These are phyloP conservation scores for Fusarium lateritium DNA, from an alignment of 2,329 filamentous ascomycete species.

Conservation along the genomic window DNA sequence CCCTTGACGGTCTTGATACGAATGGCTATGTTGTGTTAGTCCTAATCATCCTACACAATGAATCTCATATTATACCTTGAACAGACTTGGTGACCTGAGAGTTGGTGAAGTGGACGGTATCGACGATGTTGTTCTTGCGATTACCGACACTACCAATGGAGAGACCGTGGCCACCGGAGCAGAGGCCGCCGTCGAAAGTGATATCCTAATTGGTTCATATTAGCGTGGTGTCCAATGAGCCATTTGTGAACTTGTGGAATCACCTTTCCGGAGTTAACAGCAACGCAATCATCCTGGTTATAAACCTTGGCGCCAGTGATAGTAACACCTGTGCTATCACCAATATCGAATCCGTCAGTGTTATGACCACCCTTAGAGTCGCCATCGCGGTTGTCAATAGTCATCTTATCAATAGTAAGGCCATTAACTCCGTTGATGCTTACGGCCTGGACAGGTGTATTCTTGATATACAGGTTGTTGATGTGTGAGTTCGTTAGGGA, in stretches of 20 bases:
- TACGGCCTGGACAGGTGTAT: constrained; percentile 59
- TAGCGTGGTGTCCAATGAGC: no score
- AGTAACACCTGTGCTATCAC: constrained; percentile 62
- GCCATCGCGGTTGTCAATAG: constrained; percentile 57
- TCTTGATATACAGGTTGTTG: constrained; percentile 56
- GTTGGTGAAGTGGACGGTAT: constrained; percentile 63
- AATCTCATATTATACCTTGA: constrained; percentile 56
- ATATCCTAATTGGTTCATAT: constrained; percentile 52
- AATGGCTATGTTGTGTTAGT: constrained; percentile 38
- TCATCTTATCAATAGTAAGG: constrained; percentile 55
- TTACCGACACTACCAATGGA: constrained; percentile 60
- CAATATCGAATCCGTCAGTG: constrained; percentile 72
- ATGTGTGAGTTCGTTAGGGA: constrained; percentile 48
- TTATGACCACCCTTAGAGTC: constrained; percentile 60
- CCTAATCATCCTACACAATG: neutral
- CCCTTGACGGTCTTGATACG: constrained; percentile 63
- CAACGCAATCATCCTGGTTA: constrained; percentile 74
- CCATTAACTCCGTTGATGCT: constrained; percentile 54
- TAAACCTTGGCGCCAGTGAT: constrained; percentile 67
- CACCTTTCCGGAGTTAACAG: constrained; percentile 64
- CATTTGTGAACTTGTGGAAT: no score
- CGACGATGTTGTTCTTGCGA: constrained; percentile 65
- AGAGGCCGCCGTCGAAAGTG: constrained; percentile 59
- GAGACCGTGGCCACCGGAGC: constrained; percentile 59
- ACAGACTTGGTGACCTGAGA: constrained; percentile 64